Conservation (phyloP, 176 grass and related monocot genomes). For the Hordeum marinum region DNA sequence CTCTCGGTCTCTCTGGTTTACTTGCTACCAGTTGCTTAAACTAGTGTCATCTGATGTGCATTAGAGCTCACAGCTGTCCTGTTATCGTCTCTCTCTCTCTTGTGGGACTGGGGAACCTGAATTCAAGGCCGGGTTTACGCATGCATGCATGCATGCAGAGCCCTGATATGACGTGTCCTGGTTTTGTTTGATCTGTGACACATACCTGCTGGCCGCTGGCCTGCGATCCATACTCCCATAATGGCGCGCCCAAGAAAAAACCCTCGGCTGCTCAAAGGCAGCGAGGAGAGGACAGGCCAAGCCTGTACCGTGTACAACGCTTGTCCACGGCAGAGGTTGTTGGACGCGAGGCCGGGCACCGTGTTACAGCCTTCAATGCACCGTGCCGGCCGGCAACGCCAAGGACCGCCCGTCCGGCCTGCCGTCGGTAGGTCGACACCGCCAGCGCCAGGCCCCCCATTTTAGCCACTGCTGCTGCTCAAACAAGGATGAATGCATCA, state of each 20-base stretch:
- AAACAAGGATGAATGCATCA: too few species aligned
- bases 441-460: too few species aligned
- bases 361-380: slow-evolving; percentile 31
- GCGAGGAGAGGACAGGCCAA: slow-evolving; percentile 15
- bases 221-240: slow-evolving; percentile 25
- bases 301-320: slow-evolving; percentile 30
- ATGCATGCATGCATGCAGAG: slow-evolving; percentile 31
- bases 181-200: slow-evolving; percentile 38
- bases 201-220: slow-evolving; percentile 14
- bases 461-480: too few species aligned
- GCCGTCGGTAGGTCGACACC: too few species aligned
- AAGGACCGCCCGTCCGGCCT: too few species aligned
- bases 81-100: background rate
- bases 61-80: background rate
- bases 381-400: background rate
- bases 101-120: slow-evolving; percentile 39
- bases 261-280: background rate
- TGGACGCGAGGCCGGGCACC: background rate
- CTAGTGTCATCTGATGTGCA: background rate
- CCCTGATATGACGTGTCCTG: slow-evolving; percentile 41
- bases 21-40: slow-evolving; percentile 9
- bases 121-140: slow-evolving; percentile 39
- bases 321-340: slow-evolving; percentile 26
- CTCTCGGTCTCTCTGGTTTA: slow-evolving; percentile 10
- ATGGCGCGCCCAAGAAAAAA: slow-evolving; percentile 25